Evolutionary conservation across 306 rosid species (phyloP), one percentile per base, ranked within the genome.

Genomic region (Trifolium repens): DNA sequence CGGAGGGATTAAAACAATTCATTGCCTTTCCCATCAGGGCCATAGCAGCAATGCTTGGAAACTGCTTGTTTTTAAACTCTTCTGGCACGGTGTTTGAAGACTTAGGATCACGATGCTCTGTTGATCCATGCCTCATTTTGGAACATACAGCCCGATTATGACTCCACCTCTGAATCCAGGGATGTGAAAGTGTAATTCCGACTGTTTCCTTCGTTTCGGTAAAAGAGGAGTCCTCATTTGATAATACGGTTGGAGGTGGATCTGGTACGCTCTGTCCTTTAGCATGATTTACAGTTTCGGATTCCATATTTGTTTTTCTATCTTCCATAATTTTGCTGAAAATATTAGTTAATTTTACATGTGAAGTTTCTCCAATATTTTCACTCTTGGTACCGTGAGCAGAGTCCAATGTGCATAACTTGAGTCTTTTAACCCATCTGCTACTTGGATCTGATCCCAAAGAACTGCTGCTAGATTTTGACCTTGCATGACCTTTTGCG

Each of bases 41-140:
- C 97, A 94, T 89, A 46, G 97, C 97, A 82, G 86, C 99, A 70
- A 92, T 42, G 84, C 97, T 94, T 53, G 99, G 97, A 82, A 90
- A 90, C 74, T 81, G 87, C 84, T 81, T 87, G 87, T 86, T 84
- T 71, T 62, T 85, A 52, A 74, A 39, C 70, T 81, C 80, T 80
- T 72, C 70, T 7, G 49, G 49, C n/a, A 12, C 27, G 13, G 40
- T 66, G 69, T 78, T 85, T 64, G 80, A 76, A 75, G 83, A 72
- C 67, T 81, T 80, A 3, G 87, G 78, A 32, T 84, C 78, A 34
- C 16, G 76, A 67, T 67, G 74, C 82, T 75, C 85, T 10, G 37
- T 64, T 32, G 79, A 44, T 76, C 83, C 80, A 11, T 53, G 77
- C 47, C 80, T 88, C 67, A 80, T 87, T 39, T 39, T 78, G 60